These are phyloP conservation scores for Corchorus capsularis DNA, from an alignment of 345 rosid genomes.

Conservation along the genomic window DNA sequence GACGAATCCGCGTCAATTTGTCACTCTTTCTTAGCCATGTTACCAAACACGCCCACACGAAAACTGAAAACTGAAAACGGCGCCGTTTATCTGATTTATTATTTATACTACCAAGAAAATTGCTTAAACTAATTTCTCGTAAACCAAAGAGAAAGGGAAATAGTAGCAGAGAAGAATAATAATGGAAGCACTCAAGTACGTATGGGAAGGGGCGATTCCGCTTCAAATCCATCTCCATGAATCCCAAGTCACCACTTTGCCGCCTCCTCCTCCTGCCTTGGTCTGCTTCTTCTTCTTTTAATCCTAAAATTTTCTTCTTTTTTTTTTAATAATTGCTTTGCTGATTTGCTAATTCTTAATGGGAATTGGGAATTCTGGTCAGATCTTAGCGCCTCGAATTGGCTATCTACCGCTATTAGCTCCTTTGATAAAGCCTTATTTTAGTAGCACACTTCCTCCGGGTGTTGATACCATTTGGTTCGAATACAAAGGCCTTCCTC, in stretches of 20 bases:
- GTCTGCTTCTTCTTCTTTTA: constrained; percentile 23
- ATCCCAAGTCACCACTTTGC: constrained; percentile 83
- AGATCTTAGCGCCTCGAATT: constrained; percentile 77
- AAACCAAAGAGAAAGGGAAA: no score
- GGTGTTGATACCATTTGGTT: constrained; percentile 88
- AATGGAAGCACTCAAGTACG: constrained; percentile 65
- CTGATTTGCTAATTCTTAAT: neutral
- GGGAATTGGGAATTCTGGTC: neutral
- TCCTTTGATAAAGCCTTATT: constrained; percentile 70
- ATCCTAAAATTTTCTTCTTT: no score
- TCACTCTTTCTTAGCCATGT: no score
- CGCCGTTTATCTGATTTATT: no score
- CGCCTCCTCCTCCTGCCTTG: constrained; percentile 81
- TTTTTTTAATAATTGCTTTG: no score
- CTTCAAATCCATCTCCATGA: constrained; percentile 84
- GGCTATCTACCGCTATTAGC: constrained; percentile 82
- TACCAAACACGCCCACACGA: no score
- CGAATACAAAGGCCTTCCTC: constrained; percentile 85
- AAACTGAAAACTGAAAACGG: no score
- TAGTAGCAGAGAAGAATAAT: constrained; percentile 8
- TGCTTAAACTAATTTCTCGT: no score
- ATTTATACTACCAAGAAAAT: no score
- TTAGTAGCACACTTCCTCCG: constrained; percentile 83
- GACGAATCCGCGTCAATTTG: no score
- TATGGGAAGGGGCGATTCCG: constrained; percentile 96